A percentile compares a stretch with the other conserved stretches of the same genome.
Conservation (phyloP, 1,284 basidiomycete species). For the Afroboletus lepidellus region DNA sequence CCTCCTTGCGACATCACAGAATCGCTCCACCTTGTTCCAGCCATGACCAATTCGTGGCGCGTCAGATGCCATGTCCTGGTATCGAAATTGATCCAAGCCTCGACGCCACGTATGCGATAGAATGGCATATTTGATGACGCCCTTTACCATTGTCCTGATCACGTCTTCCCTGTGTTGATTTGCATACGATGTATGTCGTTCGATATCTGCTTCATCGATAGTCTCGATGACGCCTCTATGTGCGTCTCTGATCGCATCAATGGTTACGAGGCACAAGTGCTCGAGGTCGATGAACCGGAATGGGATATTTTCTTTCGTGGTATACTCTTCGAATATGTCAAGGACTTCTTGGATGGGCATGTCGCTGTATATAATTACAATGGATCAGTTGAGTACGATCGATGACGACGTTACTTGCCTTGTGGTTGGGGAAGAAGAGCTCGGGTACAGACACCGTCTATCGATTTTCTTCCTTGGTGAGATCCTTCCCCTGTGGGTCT, state of each 20-base stretch:
- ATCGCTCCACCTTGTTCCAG: conserved; percentile 17
- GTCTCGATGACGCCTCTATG: conserved; percentile 15
- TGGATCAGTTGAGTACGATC: too few relatives aligned
- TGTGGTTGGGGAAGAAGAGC: too few relatives aligned
- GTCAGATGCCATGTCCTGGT: conserved; percentile 9
- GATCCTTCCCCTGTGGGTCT: too few relatives aligned
- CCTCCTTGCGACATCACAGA: conserved; percentile 9
- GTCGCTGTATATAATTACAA: too few relatives aligned
- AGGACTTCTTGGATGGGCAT: conserved; percentile 19
- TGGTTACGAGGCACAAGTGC: conserved; percentile 9
- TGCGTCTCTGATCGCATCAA: conserved; percentile 1
- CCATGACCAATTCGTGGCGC: not conserved
- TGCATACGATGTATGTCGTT: conserved; percentile 25
- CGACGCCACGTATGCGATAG: conserved; percentile 18
- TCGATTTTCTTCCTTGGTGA: too few relatives aligned
- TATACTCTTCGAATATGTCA: conserved; percentile 11
- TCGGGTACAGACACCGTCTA: too few relatives aligned
- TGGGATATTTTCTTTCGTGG: conserved; percentile 8
- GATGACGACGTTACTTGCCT: too few relatives aligned
- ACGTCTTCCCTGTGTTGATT: conserved; percentile 25
- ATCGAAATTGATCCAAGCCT: not conserved
- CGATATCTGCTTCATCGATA: conserved; percentile 21
- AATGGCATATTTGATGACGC: conserved; percentile 21
- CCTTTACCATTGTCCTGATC: conserved; percentile 21
- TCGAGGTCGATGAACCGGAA: conserved; percentile 16